These are phyloP conservation scores for Boletus subparvulus DNA, from an alignment of 768 basidiomycete genomes.

Conservation along the genomic window DNA sequence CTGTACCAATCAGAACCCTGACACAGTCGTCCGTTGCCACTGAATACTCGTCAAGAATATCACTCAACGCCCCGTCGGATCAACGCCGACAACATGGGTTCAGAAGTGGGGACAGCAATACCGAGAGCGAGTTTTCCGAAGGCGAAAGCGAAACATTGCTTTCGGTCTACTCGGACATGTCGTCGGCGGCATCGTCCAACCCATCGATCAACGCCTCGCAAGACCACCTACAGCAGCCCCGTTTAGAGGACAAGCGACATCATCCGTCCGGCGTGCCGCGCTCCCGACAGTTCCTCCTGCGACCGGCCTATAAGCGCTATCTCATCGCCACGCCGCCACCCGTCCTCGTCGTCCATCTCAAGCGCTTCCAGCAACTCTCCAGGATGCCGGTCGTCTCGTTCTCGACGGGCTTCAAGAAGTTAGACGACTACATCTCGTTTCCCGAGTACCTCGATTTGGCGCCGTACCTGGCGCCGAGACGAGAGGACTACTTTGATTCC, in stretches of 20 bases:
- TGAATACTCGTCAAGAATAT: conserved; percentile 25
- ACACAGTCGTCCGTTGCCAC: conserved; percentile 10
- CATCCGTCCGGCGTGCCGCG: conserved; percentile 37
- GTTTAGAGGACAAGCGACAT: conserved; percentile 35
- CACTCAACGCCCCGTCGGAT: conserved; percentile 31
- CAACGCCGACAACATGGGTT: conserved; percentile 17
- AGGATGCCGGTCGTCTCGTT: conserved; percentile 63
- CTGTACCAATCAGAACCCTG: conserved; percentile 9
- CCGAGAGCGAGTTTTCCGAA: conserved; percentile 35
- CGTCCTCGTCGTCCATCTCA: conserved; percentile 87
- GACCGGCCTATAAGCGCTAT: conserved; percentile 92
- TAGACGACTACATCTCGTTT: conserved; percentile 90
- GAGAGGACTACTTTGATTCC: conserved; percentile 64
- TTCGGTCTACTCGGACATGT: conserved; percentile 35
- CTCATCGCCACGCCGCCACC: conserved; percentile 85
- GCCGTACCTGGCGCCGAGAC: conserved; percentile 83
- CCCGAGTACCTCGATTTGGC: conserved; percentile 82
- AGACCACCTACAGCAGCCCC: conserved; percentile 25
- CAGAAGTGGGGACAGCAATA: conserved; percentile 26
- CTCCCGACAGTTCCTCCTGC: conserved; percentile 65
- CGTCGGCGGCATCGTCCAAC: conserved; percentile 32
- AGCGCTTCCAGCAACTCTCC: conserved; percentile 86
- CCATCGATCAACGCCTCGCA: conserved; percentile 33
- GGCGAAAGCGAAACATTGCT: conserved; percentile 34
- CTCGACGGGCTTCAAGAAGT: conserved; percentile 77